Conservation (phyloP, 257 asterid species). For the Nicotiana tabacum region DNA sequence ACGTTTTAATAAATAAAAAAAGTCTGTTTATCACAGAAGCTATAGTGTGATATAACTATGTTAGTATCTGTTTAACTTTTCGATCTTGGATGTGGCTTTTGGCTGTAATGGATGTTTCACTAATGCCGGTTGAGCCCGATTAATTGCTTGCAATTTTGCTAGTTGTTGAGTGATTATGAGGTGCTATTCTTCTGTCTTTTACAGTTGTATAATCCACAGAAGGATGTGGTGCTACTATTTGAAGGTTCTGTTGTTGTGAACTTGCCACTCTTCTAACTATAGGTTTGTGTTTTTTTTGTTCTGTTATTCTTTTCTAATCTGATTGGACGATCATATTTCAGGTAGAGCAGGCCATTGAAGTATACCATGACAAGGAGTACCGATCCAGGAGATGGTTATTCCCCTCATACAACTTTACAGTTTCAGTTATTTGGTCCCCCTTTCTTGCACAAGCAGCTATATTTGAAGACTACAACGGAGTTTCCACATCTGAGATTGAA, state of each 20-base stretch:
- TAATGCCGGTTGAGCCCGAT: neutral
- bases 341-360: constrained; percentile 63
- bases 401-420: constrained; percentile 52
- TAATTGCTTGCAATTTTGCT: neutral
- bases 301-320: neutral
- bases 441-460: constrained; percentile 62
- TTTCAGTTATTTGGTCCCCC: constrained; percentile 79
- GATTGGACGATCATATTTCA: constrained; percentile 12
- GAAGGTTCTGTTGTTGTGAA: neutral
- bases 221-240: neutral
- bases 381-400: constrained; percentile 64
- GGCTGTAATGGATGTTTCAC: neutral
- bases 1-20: neutral
- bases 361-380: constrained; percentile 62
- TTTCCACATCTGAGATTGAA: constrained; percentile 56
- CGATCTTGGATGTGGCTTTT: neutral
- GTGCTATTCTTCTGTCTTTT: neutral
- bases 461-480: constrained; percentile 58
- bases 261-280: neutral
- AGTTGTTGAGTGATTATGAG: neutral
- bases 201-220: neutral
- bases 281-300: neutral
- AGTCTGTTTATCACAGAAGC: neutral
- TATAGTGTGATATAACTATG: neutral
- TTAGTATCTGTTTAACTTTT: neutral